phyloP scores from a whole-genome alignment of 352 stramenopile species.

The Aphanomyces astaci region DNA sequence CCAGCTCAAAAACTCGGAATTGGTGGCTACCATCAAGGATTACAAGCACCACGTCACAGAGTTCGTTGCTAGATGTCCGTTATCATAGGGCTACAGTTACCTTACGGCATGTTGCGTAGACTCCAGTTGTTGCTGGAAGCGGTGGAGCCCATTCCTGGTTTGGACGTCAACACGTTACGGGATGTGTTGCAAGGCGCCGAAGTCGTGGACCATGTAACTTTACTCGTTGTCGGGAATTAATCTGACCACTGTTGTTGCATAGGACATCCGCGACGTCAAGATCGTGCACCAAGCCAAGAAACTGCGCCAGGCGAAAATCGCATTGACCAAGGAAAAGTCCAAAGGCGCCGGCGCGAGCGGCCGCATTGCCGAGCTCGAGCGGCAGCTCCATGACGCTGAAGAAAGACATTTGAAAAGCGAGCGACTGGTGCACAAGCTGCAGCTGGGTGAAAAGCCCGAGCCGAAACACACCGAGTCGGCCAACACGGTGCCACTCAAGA shows the following conservation, averaged over 20 bases:
- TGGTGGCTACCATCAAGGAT: constrained; percentile 36
- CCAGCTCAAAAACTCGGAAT: constrained; percentile 44
- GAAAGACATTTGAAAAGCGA: constrained; percentile 44
- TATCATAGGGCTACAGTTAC: no score
- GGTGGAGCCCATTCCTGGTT: constrained; percentile 49
- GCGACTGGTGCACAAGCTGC: constrained; percentile 49
- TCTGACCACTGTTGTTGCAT: background rate
- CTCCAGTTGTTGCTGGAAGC: constrained; percentile 65
- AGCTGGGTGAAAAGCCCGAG: constrained; percentile 1
- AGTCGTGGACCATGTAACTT: constrained; percentile 41
- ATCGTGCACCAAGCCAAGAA: constrained; percentile 71
- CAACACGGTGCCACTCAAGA: constrained; percentile 32
- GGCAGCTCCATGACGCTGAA: background rate
- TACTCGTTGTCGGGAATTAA: background rate
- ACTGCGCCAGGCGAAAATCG: constrained; percentile 45
- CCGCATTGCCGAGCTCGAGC: constrained; percentile 10
- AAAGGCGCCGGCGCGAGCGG: background rate
- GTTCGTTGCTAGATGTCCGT: constrained; percentile 26
- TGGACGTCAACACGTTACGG: constrained; percentile 42
- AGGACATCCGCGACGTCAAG: constrained; percentile 69
- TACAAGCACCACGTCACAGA: constrained; percentile 54
- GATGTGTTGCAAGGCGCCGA: constrained; percentile 60
- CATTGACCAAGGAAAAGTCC: constrained; percentile 14
- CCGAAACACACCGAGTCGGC: constrained; percentile 1
- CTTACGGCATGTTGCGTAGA: no score